Evolutionary conservation across 2,329 filamentous ascomycete genomes (phyloP).

Genomic region (Hypoxylon sp.): DNA sequence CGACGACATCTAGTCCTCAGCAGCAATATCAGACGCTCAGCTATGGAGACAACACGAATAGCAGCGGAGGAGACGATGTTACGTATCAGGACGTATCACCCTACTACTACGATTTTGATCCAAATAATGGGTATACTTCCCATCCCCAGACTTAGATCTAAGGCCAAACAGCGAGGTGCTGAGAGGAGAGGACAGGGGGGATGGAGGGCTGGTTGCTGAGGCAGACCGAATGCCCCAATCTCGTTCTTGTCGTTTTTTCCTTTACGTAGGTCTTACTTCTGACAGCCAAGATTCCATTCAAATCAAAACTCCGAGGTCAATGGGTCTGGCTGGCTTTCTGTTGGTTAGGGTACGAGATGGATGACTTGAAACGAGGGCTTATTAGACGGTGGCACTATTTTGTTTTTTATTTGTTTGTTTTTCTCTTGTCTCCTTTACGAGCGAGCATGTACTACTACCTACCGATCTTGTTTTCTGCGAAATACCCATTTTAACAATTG

Average conservation of each 20-base stretch:
- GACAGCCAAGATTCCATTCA: constrained; percentile 1
- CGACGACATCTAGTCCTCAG: constrained; percentile 51
- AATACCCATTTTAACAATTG: constrained; percentile 18
- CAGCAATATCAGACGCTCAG: constrained; percentile 47
- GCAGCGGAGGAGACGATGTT: constrained; percentile 47
- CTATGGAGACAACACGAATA: constrained; percentile 41
- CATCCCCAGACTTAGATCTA: constrained; percentile 35
- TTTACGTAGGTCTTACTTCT: constrained; percentile 4
- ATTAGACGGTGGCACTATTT: constrained; percentile 20
- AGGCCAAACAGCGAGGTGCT: background rate
- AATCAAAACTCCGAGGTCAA: constrained; percentile 16
- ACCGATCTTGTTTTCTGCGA: constrained; percentile 1
- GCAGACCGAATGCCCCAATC: background rate
- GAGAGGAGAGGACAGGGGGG: background rate
- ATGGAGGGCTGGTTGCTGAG: background rate
- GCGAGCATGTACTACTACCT: constrained; percentile 21
- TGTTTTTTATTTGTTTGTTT: background rate
- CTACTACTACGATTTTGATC: constrained; percentile 48
- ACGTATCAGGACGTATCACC: constrained; percentile 45
- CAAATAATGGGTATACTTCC: constrained; percentile 40
- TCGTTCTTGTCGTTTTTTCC: constrained; percentile 5
- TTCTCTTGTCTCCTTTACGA: constrained; percentile 7
- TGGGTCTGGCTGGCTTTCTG: constrained; percentile 16
- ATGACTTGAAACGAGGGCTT: constrained; percentile 21
- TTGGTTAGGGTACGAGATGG: constrained; percentile 32